These are phyloP conservation scores for Lotus japonicus DNA, from an alignment of 306 rosid species.

Conservation along the genomic window DNA sequence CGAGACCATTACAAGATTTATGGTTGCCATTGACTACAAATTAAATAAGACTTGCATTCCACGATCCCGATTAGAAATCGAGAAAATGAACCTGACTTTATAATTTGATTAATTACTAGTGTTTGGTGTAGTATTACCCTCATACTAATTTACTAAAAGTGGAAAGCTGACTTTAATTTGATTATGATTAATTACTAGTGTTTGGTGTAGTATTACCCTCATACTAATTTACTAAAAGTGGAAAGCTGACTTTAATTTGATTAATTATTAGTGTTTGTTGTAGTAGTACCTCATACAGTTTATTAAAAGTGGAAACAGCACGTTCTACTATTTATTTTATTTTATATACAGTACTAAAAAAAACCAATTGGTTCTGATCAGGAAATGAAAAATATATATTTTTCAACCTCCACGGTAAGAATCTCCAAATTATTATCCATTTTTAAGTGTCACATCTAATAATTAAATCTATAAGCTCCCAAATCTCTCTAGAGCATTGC, in stretches of 20 bases:
- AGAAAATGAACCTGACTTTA: slow-evolving; percentile 14
- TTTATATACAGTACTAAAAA: no score
- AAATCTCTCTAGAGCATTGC: neutral
- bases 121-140: neutral
- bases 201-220: neutral
- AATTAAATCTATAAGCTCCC: neutral
- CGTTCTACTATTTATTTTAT: neutral
- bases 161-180: slow-evolving; percentile 14
- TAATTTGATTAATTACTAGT: neutral
- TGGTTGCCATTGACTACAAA: neutral
- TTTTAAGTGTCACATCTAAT: slow-evolving; percentile 1
- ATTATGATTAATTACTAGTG: neutral
- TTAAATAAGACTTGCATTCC: neutral
- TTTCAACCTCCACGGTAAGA: neutral
- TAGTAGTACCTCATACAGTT: neutral
- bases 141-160: neutral
- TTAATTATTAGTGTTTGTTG: neutral
- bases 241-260: slow-evolving; percentile 15
- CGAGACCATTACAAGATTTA: neutral
- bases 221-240: neutral
- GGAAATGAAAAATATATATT: no score
- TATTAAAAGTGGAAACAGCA: neutral
- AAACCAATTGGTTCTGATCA: no score
- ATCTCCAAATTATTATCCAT: neutral
- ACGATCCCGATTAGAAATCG: neutral